phyloP scores from a whole-genome alignment of 2,329 filamentous ascomycete species.

The Paecilomyces sp. region DNA sequence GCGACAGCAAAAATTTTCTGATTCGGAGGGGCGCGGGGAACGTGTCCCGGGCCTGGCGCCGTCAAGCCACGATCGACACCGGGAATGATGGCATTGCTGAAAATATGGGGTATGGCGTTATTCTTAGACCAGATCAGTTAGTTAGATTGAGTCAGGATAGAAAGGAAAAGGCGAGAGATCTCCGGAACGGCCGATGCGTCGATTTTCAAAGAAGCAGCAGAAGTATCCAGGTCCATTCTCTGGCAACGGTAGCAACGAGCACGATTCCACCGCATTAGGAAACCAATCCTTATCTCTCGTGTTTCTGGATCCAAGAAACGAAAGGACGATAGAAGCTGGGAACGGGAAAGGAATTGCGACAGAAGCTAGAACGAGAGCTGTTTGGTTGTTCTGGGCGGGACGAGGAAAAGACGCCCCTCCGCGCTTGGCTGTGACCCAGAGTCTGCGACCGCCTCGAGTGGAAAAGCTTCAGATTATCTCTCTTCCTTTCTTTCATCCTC shows the following conservation, averaged over 20 bases:
- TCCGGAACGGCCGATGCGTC: background rate
- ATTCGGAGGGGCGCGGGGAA: background rate
- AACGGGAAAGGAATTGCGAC: background rate
- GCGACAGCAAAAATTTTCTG: background rate
- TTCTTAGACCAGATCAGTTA: background rate
- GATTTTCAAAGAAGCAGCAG: background rate
- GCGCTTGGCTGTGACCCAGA: background rate
- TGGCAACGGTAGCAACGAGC: background rate
- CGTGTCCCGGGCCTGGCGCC: background rate
- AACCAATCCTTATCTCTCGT: background rate
- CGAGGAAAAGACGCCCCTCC: background rate
- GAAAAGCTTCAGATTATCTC: background rate
- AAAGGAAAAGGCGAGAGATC: background rate
- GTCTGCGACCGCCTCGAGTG: background rate
- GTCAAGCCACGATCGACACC: background rate
- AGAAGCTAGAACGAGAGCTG: background rate
- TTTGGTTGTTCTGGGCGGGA: background rate
- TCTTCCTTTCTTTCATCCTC: background rate
- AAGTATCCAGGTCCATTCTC: too few relatives aligned
- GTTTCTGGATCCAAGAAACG: background rate
- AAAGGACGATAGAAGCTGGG: background rate
- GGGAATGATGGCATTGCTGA: slow-evolving; percentile 1
- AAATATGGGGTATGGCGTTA: background rate
- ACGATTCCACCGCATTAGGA: background rate
- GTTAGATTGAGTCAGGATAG: background rate